Evolutionary conservation across 495 filamentous ascomycete species (phyloP), one percentile per base, ranked within the genome.

Genomic region (Jackrogersella multiformis): DNA sequence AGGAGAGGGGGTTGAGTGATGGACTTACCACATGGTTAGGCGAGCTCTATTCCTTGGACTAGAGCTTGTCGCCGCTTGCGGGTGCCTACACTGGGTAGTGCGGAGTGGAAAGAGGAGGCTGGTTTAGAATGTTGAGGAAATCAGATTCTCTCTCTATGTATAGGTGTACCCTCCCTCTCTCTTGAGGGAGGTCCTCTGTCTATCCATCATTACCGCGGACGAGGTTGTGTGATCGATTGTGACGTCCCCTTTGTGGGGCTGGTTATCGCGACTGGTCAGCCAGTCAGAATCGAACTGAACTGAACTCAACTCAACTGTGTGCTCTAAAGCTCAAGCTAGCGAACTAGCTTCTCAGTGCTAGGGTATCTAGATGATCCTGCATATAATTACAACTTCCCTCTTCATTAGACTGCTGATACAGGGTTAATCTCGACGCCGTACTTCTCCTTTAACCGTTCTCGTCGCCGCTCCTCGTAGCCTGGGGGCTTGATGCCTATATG

Each of bases 391-490:
- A 36, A 9, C 34, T 36, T 30, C 26, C 3, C 34, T 36, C 34
- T 10, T 36, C 12, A 10, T 9, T 9, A 8, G 16, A 56, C 54
- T 58, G 80, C 78, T 16, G 73, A 79, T 44, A 83, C 82, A n/a
- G 82, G 77, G 35, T 81, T 78, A 64, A 98, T 87, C 53, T 97
- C 93, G 64, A 97, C 86, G 57, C 94, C 94, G 72, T 97, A 98
- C 66, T 88, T 90, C 81, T 94, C 87, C 84, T 94, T 91, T 74
- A 99, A 85, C 54, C 93, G 86, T 78, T 92, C 83, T 52, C 86
- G 83, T 69, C 96, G 87, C 77, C 96, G 83, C 82, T 98, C 93
- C 64, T 89, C 89, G 64, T 97, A 99, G 23, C 92, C 92, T 12
- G 90, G 89, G 26, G 84, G 92, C 62, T 89, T 85, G 61, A 99